Evolutionary conservation across 2,329 filamentous ascomycete genomes (phyloP).

Genomic region (Hypoxylon sp.): DNA sequence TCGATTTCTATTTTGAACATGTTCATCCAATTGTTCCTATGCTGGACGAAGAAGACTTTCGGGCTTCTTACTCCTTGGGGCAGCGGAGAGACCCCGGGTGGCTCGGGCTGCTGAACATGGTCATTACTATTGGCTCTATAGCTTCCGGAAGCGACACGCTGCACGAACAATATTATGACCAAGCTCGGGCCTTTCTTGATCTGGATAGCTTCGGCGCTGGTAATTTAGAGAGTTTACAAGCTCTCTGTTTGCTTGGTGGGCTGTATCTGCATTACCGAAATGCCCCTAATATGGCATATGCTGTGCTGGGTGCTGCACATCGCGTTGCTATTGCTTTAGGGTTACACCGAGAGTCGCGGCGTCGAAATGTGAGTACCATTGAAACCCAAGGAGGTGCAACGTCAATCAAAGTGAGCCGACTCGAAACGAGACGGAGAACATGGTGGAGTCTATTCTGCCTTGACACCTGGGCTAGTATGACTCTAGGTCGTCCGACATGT

Average conservation of each 20-base stretch:
- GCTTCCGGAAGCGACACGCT: constrained; percentile 41
- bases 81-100: constrained; percentile 38
- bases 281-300: constrained; percentile 43
- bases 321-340: constrained; percentile 41
- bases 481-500: constrained; percentile 40
- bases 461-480: constrained; percentile 44
- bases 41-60: constrained; percentile 41
- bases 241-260: constrained; percentile 41
- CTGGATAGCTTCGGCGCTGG: constrained; percentile 42
- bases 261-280: constrained; percentile 42
- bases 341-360: constrained; percentile 37
- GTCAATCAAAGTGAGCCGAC: constrained; percentile 14
- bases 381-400: constrained; percentile 16
- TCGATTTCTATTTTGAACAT: constrained; percentile 43
- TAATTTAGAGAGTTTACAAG: constrained; percentile 40
- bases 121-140: constrained; percentile 43
- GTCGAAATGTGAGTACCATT: constrained; percentile 16
- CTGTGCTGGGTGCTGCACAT: constrained; percentile 37
- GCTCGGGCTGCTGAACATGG: constrained; percentile 41
- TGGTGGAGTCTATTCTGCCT: constrained; percentile 44
- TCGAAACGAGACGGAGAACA: constrained; percentile 40
- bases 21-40: constrained; percentile 44
- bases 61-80: constrained; percentile 31
- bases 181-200: constrained; percentile 38
- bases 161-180: constrained; percentile 42